These are phyloP conservation scores for Ceratobasidium theobromae DNA, from an alignment of 1,284 basidiomycete genomes.

Conservation along the genomic window DNA sequence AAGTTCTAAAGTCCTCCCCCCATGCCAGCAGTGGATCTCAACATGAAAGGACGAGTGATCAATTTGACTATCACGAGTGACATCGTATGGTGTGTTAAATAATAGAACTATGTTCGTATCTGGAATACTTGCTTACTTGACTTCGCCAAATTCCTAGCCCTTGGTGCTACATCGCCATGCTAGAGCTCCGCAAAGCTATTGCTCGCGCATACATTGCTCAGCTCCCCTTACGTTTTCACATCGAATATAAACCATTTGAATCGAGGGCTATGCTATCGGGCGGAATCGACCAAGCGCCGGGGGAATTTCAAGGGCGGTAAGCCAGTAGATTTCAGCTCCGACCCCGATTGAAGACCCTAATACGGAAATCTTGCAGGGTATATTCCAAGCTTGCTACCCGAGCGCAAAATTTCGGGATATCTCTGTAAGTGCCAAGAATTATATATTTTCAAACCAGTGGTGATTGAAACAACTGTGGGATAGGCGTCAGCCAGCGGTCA, in stretches of 20 bases:
- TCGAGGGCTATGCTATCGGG: conserved; percentile 55
- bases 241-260: conserved; percentile 76
- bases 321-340: not conserved
- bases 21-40: not conserved
- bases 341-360: not conserved
- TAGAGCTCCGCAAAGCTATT: conserved; percentile 62
- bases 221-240: conserved; percentile 63
- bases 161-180: conserved; percentile 21
- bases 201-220: conserved; percentile 57
- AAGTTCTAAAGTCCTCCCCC: not conserved
- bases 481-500: conserved; percentile 45
- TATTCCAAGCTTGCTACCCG: conserved; percentile 56
- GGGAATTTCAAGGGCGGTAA: conserved; percentile 46
- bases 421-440: conserved; percentile 35
- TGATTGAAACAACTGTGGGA: not conserved
- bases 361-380: conserved; percentile 47
- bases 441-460: not conserved
- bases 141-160: not conserved
- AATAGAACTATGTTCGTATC: not conserved
- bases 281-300: not conserved
- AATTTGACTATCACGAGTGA: conserved; percentile 1
- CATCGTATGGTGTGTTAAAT: conserved; percentile 1
- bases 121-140: not conserved
- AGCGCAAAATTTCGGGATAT: conserved; percentile 36
- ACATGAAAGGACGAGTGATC: not conserved